These are phyloP conservation scores for Penicillium rolfsii DNA, from an alignment of 2,329 filamentous ascomycete species.

Conservation along the genomic window DNA sequence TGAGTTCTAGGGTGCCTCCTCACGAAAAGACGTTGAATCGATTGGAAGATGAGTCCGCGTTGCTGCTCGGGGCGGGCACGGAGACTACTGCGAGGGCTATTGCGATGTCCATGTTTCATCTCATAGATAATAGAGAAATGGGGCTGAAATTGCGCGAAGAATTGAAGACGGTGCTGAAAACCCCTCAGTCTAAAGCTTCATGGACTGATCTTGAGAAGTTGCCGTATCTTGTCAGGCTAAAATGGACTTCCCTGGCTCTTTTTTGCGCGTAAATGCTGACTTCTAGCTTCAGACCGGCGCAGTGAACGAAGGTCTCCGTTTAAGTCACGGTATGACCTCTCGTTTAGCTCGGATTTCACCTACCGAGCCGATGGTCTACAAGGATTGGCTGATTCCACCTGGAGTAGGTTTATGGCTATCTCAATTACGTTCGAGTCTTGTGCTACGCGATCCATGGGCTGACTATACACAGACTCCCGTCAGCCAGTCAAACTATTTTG, in stretches of 20 bases:
- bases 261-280: not conserved
- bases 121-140: constrained; percentile 28
- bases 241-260: not conserved
- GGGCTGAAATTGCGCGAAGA: constrained; percentile 31
- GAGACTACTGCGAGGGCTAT: constrained; percentile 41
- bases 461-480: constrained; percentile 23
- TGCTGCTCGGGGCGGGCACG: constrained; percentile 40
- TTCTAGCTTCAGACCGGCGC: constrained; percentile 21
- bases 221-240: constrained; percentile 41
- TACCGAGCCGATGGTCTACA: constrained; percentile 21
- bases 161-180: constrained; percentile 33
- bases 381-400: constrained; percentile 27
- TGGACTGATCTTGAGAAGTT: constrained; percentile 42
- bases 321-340: constrained; percentile 29
- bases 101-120: constrained; percentile 37
- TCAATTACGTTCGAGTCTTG: no score
- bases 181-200: constrained; percentile 25
- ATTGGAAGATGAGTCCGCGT: constrained; percentile 37
- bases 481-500: constrained; percentile 32
- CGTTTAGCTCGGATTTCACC: constrained; percentile 26
- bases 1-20: constrained; percentile 39
- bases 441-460: no score
- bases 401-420: constrained; percentile 20
- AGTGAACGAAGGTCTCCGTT: constrained; percentile 28
- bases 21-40: constrained; percentile 43